Evolutionary conservation across 805 yeast species (phyloP), one percentile per base, ranked within the genome.

Genomic region (Starmerella vitae): DNA sequence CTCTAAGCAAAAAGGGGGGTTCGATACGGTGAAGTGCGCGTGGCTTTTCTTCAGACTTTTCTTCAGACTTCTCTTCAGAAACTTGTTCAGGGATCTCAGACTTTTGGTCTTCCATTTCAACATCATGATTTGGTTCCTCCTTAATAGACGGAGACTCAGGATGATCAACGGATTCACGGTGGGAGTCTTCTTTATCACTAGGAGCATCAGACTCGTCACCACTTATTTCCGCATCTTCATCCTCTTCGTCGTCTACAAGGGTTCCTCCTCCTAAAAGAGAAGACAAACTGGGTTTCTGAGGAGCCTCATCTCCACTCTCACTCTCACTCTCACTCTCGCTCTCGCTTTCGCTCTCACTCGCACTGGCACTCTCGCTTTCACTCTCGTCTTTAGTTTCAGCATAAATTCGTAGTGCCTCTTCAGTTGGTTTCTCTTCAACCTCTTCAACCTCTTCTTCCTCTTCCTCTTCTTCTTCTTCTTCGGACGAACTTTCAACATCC

Each of bases 1-100:
- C 99, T 45, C 85, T 69, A 20, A 91, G 63, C 8, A 67, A 44
- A 12, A 75, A 66, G 0, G 97, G 97, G 3, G 72, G 53, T 0
- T 91, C 84, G 6, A 85, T 53, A 7, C 45, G 44, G 34, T 51
- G 48, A 20, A 33, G 17, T 20, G 37, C 14, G 27, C 30, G 13
- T 20, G 26, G 33, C 9, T 36, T 46, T 26, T 13, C 40, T 12
- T 22, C 44, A 14, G 36, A 41, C 6, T 36, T 45, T 4, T 35
- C 43, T 12, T 39, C 38, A 19, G 10, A 6, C 25, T 12, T 19
- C 20, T 30, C 33, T 21, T 17, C 27, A n/a, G 37, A 46, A 20
- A 29, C 48, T 20, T 47, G 53, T 27, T 41, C 49, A 12, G 46
- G 50, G 8, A 33, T 51, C 4, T 25, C 21, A 25, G 20, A 5